Evolutionary conservation across 495 filamentous ascomycete genomes (phyloP), one percentile per base, ranked within the genome.

Genomic region (Podospora fimiseda): DNA sequence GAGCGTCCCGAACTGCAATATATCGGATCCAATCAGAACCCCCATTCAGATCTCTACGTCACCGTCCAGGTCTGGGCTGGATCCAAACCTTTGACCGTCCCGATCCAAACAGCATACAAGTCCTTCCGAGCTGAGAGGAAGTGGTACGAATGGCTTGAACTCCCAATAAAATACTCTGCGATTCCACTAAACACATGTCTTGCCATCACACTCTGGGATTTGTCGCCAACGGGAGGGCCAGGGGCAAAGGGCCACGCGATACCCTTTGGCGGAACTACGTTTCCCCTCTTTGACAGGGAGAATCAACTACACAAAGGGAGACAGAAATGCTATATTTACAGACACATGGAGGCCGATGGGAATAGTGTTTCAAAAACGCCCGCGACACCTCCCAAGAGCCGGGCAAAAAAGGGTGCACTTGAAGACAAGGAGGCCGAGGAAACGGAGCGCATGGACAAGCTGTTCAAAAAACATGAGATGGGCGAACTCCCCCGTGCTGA

Each of bases 391-490:
- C 66, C 70, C 15, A 74, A 69, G 48, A 65, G 57, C n/a, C 68
- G 57, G 44, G 44, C 68, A 55, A 72, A 74, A 66, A 80, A 78
- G 38, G 72, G 74, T 70, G 53, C 18, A 55, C 69, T 47, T 47
- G 72, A 65, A 55, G 79, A 77, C 71, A 83, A 70, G 47, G 85
- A 89, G 60, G 79, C 80, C 30, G 74, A 84, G 37, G 90, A 96
- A 67, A 70, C 92, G 40, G 88, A 93, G 53, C 76, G 91, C 14
- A 74, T 96, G 39, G 89, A 95, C 64, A 83, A 82, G 48, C 62
- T 96, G 43, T 86, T 99, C 60, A 99, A 99, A 72, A 94, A 96
- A 66, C 94, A 96, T 60, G 93, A 99, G 64, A 93, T 96, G 84
- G 89, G 89, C 19, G 92, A 97, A 60, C 91, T 99, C 13, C 84